A percentile compares a stretch with the other conserved stretches of the same genome.
Evolutionary conservation across 2,329 filamentous ascomycete species (phyloP).

Genomic region (Beauveria pseudobassiana): DNA sequence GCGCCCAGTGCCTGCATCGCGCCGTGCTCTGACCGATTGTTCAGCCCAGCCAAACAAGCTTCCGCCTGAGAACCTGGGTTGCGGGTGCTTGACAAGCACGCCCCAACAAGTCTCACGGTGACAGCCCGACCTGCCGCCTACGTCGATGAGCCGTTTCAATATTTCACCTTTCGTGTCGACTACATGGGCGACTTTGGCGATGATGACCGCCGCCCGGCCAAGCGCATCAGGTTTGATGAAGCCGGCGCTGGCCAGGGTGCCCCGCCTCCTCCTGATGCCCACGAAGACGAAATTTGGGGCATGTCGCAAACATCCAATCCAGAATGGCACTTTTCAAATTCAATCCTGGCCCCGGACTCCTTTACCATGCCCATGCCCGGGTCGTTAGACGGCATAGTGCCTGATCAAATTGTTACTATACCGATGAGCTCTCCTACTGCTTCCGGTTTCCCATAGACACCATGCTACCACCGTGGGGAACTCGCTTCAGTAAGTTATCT

Average conservation of each 20-base stretch:
- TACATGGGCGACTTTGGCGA: slow-evolving; percentile 6
- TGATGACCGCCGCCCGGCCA: slow-evolving; percentile 3
- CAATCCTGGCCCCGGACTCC: background rate
- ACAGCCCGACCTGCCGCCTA: background rate
- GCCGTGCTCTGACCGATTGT: background rate
- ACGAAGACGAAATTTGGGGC: background rate
- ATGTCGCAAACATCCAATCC: background rate
- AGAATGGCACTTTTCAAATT: background rate
- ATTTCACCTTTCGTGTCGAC: background rate
- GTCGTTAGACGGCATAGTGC: background rate
- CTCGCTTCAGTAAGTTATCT: too few species aligned
- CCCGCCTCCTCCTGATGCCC: background rate
- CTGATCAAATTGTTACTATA: background rate
- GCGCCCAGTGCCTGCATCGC: background rate
- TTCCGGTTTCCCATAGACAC: background rate
- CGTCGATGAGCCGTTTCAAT: background rate
- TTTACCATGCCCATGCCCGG: background rate
- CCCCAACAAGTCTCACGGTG: background rate
- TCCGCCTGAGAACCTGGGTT: background rate
- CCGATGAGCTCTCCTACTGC: background rate
- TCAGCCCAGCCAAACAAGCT: background rate
- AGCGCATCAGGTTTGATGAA: slow-evolving; percentile 16
- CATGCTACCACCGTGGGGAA: background rate
- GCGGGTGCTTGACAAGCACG: background rate
- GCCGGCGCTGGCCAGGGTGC: background rate